Evolutionary conservation across 1,284 basidiomycete genomes (phyloP).

Genomic region (Coniophora puteana): DNA sequence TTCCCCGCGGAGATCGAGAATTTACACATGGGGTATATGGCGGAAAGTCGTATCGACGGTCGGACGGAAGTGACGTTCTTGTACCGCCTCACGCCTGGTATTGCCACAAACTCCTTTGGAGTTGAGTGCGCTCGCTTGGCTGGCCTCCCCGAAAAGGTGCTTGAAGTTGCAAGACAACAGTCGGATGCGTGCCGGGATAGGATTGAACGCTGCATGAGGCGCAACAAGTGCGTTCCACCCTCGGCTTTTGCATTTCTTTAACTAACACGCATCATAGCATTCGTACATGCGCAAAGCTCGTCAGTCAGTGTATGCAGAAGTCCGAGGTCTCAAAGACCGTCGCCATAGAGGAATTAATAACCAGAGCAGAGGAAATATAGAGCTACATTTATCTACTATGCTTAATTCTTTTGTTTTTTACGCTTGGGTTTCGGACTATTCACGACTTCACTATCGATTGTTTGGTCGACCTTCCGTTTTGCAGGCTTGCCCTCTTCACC

Average conservation of each 20-base stretch:
- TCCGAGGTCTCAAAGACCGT: no score
- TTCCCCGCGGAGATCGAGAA: conserved; percentile 65
- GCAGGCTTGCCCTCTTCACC: no score
- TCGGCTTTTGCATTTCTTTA: not conserved
- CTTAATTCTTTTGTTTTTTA: conserved; percentile 50
- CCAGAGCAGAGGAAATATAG: conserved; percentile 3
- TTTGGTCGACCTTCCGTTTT: conserved; percentile 45
- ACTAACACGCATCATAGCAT: conserved; percentile 12
- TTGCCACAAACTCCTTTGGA: conserved; percentile 81
- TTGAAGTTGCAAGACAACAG: conserved; percentile 54
- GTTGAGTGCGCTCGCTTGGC: conserved; percentile 90
- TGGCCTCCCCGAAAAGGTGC: conserved; percentile 65
- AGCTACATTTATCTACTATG: conserved; percentile 10
- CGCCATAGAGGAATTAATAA: no score
- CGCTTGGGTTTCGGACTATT: conserved; percentile 38
- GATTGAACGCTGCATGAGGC: conserved; percentile 46
- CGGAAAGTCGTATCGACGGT: conserved; percentile 64
- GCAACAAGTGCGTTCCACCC: conserved; percentile 41
- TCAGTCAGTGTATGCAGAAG: conserved; percentile 24
- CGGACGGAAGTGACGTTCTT: conserved; percentile 81
- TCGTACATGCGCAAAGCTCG: conserved; percentile 17
- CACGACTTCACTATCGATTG: conserved; percentile 22
- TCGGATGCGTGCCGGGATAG: conserved; percentile 53
- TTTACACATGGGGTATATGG: conserved; percentile 83
- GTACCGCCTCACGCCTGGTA: conserved; percentile 69